Evolutionary conservation across 2,329 filamentous ascomycete genomes (phyloP).

Genomic region (Fusarium solani-melongenae): DNA sequence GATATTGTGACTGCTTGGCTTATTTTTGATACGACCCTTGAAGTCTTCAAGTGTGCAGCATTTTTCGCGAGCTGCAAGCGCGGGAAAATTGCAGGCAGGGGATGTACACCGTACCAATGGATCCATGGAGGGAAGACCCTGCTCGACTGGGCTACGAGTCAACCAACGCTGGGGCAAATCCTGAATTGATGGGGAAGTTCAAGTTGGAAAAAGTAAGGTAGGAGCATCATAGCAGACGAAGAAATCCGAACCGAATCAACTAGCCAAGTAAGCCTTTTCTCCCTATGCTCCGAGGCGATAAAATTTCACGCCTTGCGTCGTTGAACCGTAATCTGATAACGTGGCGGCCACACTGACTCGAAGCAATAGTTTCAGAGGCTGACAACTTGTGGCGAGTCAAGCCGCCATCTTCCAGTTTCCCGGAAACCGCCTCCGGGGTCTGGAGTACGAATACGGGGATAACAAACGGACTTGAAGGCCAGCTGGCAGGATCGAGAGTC

Average conservation of each 20-base stretch:
- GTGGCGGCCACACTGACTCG: conserved; percentile 3
- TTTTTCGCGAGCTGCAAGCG: neutral
- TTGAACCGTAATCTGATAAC: neutral
- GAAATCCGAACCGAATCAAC: neutral
- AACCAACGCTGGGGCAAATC: neutral
- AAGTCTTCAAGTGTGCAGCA: neutral
- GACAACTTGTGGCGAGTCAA: conserved; percentile 12
- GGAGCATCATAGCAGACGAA: neutral
- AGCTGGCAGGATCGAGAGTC: neutral
- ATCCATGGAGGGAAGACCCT: neutral
- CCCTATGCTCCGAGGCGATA: neutral
- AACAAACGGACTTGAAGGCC: neutral
- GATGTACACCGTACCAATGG: neutral
- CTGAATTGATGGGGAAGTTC: neutral
- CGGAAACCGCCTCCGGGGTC: conserved; percentile 2
- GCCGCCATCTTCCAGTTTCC: neutral
- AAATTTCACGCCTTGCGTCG: neutral
- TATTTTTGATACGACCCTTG: neutral
- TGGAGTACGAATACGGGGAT: conserved; percentile 28
- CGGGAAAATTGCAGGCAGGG: neutral
- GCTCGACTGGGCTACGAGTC: neutral
- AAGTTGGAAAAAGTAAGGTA: neutral
- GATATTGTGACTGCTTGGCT: too few relatives aligned
- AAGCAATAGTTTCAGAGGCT: neutral
- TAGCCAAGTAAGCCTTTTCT: neutral